These are phyloP conservation scores for Moesziomyces sp. DNA, from an alignment of 1,284 basidiomycete genomes.

Conservation along the genomic window DNA sequence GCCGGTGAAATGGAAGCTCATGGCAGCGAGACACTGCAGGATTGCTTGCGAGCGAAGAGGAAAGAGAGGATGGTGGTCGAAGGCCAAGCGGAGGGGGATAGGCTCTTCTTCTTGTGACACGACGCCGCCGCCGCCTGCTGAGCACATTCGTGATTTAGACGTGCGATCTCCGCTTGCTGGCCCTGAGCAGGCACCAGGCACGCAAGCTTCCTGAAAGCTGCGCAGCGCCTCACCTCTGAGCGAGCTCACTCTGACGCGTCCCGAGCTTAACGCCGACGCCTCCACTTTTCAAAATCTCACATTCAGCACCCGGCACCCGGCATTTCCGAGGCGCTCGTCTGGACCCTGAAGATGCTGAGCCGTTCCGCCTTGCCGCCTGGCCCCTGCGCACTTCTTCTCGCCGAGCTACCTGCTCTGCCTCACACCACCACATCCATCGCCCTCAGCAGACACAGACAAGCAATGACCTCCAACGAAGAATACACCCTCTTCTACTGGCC, in stretches of 20 bases:
- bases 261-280: slow-evolving; percentile 11
- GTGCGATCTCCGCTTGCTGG: background rate
- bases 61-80: background rate
- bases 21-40: slow-evolving; percentile 1
- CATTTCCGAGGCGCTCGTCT: too few species aligned
- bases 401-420: too few species aligned
- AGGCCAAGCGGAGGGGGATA: background rate
- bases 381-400: too few species aligned
- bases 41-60: too few species aligned
- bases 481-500: slow-evolving; percentile 61
- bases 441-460: background rate
- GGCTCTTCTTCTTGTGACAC: background rate
- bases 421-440: too few species aligned
- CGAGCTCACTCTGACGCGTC: background rate
- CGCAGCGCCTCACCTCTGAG: background rate
- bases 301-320: background rate
- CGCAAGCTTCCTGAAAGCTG: background rate
- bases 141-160: too few species aligned
- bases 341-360: too few species aligned
- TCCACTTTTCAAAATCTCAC: slow-evolving; percentile 6
- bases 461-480: slow-evolving; percentile 21
- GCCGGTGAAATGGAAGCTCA: slow-evolving; percentile 56
- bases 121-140: too few species aligned
- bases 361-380: too few species aligned
- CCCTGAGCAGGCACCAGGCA: background rate